Evolutionary conservation across 148 eudicot genomes (phyloP).

Genomic region (Linanthus parryae): DNA sequence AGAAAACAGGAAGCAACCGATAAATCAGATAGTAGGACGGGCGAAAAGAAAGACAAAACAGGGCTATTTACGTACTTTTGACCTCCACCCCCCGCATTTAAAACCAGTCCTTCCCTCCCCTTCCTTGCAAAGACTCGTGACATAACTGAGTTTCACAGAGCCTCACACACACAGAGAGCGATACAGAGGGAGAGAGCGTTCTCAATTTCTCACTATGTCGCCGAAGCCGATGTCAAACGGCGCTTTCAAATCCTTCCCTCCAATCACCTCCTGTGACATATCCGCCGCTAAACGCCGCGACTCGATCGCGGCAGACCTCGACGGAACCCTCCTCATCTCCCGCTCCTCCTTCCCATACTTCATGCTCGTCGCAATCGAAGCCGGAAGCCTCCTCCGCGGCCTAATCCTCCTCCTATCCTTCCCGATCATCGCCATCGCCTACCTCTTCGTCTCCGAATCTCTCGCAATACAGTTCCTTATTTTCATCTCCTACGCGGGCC

Average conservation of each 20-base stretch:
- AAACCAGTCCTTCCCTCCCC: constrained; percentile 30
- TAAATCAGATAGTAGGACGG: too few species aligned
- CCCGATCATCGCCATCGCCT: constrained; percentile 63
- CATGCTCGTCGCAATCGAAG: constrained; percentile 86
- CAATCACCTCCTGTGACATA: constrained; percentile 48
- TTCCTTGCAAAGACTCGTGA: not conserved
- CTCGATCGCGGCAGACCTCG: constrained; percentile 92
- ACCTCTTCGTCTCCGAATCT: constrained; percentile 76
- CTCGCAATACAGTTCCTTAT: constrained; percentile 76
- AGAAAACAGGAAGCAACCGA: too few species aligned
- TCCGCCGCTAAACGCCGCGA: constrained; percentile 23
- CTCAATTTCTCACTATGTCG: not conserved
- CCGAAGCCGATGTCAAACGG: constrained; percentile 15
- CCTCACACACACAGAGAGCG: constrained; percentile 1
- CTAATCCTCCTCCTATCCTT: constrained; percentile 59
- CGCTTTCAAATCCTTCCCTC: constrained; percentile 23
- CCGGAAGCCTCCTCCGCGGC: constrained; percentile 83
- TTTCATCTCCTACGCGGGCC: constrained; percentile 61
- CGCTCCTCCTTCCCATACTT: constrained; percentile 86
- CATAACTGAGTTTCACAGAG: not conserved
- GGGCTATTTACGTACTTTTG: too few species aligned
- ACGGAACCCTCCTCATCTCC: constrained; percentile 73
- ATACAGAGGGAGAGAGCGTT: not conserved
- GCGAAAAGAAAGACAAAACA: too few species aligned
- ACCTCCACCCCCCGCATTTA: constrained; percentile 21